Evolutionary conservation across 225 moss, liverwort and hornwort species (phyloP), one percentile per base, ranked within the genome.

Genomic region (Climacium dendroides): DNA sequence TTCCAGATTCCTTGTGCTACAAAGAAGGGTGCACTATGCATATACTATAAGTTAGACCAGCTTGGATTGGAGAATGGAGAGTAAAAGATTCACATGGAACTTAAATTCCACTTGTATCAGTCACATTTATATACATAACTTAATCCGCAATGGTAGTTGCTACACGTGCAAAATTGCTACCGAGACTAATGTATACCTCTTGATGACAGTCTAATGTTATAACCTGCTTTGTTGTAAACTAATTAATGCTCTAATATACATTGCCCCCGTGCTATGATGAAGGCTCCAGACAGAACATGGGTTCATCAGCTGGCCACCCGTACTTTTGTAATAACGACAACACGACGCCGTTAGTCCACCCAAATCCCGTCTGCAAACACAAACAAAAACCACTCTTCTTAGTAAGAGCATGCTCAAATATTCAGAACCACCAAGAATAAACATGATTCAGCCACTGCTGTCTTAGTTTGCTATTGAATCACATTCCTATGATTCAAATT

Each of bases 271-370:
- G 89, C 85, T 89, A 80, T 67, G 73, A 83, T 25, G 85, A 45
- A 86, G 59, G 73, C 89, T 90, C 88, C 47, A 88, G 82, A 61
- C 92, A 93, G 84, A 85, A 89, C 79, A 93, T 85, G 81, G 89
- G 86, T 52, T 90, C 90, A 72, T 89, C 85, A 26, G 92, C 88
- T 85, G 92, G 88, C 93, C 93, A 93, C 58, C 93, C 93, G 28
- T 92, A 93, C 75, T 92, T 91, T 52, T 91, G 90, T 74, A 93
- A 69, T 29, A 93, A 86, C n/a, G 93, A 93, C 52, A 93, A 78
- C 59, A 93, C 93, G 10, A 93, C 93, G 28, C 93, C 93, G 29
- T 93, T 93, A 37, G 74, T 93, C 93, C 93, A 93, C 75, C 93
- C 93, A 89, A 93, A 93, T 75, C 93, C 93, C 28, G 92, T 93